phyloP scores from a whole-genome alignment of 331 rosid genomes.

The Telfairia occidentalis region DNA sequence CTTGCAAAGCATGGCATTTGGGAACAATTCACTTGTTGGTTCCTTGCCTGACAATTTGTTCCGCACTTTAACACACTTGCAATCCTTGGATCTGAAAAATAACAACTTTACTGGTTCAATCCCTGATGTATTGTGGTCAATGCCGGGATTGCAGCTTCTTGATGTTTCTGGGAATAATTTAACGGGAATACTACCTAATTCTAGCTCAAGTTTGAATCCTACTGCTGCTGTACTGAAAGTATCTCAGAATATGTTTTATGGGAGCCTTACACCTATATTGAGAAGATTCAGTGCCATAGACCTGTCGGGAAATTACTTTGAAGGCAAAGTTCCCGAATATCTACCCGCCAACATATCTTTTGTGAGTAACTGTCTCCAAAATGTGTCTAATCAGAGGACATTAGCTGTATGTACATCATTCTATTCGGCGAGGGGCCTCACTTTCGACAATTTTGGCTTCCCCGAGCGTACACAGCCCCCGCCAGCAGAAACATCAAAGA shows the following conservation, averaged over 20 bases:
- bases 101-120: conserved; percentile 45
- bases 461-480: conserved; percentile 34
- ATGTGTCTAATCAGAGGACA: conserved; percentile 41
- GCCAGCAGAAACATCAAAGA: conserved; percentile 20
- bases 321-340: conserved; percentile 47
- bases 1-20: conserved; percentile 46
- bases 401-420: conserved; percentile 44
- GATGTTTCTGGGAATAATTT: conserved; percentile 66
- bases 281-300: conserved; percentile 45
- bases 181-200: conserved; percentile 52
- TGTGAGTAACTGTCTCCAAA: conserved; percentile 56
- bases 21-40: conserved; percentile 44
- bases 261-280: conserved; percentile 39
- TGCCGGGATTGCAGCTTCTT: conserved; percentile 44
- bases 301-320: conserved; percentile 61
- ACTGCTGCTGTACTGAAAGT: conserved; percentile 33
- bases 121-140: conserved; percentile 49
- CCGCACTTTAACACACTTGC: conserved; percentile 30
- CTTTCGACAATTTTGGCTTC: conserved; percentile 52
- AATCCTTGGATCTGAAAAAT: conserved; percentile 37
- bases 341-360: conserved; percentile 32
- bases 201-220: conserved; percentile 26
- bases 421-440: conserved; percentile 50
- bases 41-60: conserved; percentile 39
- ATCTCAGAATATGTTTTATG: conserved; percentile 63